Evolutionary conservation across 2,329 filamentous ascomycete genomes (phyloP).

Genomic region (Diplodia intermedia): DNA sequence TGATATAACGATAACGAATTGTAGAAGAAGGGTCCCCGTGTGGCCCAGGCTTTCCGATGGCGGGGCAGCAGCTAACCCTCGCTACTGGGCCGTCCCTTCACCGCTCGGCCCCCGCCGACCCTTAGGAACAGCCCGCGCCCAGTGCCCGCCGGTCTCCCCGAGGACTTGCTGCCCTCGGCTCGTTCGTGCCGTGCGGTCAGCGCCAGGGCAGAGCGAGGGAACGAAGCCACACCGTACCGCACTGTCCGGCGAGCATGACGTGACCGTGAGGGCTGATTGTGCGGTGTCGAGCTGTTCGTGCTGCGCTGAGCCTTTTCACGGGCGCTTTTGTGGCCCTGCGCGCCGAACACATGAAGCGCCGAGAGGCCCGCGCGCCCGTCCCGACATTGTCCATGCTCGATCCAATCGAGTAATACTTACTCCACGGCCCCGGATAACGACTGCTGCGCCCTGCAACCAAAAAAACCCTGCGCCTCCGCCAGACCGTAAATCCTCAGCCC

Average conservation of each 20-base stretch:
- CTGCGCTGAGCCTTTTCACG: too few species aligned
- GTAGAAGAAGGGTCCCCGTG: conserved; percentile 8
- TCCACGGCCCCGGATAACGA: conserved; percentile 24
- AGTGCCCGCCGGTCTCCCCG: background rate
- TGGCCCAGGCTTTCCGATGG: conserved; percentile 13
- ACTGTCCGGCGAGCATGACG: background rate
- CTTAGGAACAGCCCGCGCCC: conserved; percentile 14
- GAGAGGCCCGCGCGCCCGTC: conserved; percentile 18
- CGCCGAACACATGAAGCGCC: conserved; percentile 3
- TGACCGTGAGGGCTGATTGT: conserved; percentile 4
- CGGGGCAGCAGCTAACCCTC: conserved; percentile 4
- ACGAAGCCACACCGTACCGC: background rate
- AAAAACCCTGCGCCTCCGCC: conserved; percentile 4
- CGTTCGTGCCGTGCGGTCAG: conserved; percentile 26
- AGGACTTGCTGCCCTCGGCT: background rate
- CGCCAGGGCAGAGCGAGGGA: background rate
- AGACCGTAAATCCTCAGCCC: background rate
- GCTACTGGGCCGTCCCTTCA: conserved; percentile 3
- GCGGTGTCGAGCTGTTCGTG: conserved; percentile 19
- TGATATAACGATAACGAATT: background rate
- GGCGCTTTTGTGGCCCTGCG: background rate
- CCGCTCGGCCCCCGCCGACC: conserved; percentile 24
- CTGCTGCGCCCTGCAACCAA: conserved; percentile 8
- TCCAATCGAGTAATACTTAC: conserved; percentile 26
- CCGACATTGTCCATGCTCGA: conserved; percentile 18